Base-by-base conservation (phyloP, 2,329 filamentous ascomycete species). In the Fusarium succisae region DNA sequence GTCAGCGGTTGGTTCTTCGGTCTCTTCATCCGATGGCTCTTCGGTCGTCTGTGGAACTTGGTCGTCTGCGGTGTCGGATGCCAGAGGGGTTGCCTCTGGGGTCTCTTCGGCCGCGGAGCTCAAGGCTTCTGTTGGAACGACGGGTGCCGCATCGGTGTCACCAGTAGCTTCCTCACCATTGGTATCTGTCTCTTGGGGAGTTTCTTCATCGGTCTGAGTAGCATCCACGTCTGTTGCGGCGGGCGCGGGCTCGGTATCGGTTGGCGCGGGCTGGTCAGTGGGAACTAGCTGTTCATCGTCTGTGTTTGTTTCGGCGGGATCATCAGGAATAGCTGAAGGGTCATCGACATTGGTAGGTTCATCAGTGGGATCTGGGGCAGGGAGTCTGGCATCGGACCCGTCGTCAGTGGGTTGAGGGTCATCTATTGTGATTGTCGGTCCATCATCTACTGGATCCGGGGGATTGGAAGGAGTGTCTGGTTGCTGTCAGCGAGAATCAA, bases 161-260 rank as follows among this genome's bases (percentile, higher is more conserved):
- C 37, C 35, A 24, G 28, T 47, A 12, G 39, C 28, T 43, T 66
- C 60, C 63, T 66, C 60, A 65, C 60, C 63, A n/a, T 66, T 65
- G 30, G 58, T 35, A n/a, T 56, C 24, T 35, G 62, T 67, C 6
- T 44, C 39, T 11, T 66, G 62, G 9, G 43, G 22, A 5, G 15
- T 57, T 1, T 47, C 26, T 0, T 32, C 39, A 11, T 32, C 20
- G 12, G 47, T 35, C 18, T 35, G 39, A 17, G 43, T 48, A 7
- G 35, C 30, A 8, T 38, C 50, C 3, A 11, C 20, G 15, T 44
- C 62, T 22, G 38, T 30, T 8, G 39, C 9, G 4, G 38, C n/a
- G 4, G 64, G 61, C 3, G 30, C 43, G 24, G 41, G n/a, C 6
- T 24, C 24, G 8, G 22, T 30, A 14, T 39, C 37, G 5, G 57